Percentiles rank a stretch among this genome's conserved stretches.
Conservation (phyloP, 805 yeast genomes). For the Ascoidea asiatica region DNA sequence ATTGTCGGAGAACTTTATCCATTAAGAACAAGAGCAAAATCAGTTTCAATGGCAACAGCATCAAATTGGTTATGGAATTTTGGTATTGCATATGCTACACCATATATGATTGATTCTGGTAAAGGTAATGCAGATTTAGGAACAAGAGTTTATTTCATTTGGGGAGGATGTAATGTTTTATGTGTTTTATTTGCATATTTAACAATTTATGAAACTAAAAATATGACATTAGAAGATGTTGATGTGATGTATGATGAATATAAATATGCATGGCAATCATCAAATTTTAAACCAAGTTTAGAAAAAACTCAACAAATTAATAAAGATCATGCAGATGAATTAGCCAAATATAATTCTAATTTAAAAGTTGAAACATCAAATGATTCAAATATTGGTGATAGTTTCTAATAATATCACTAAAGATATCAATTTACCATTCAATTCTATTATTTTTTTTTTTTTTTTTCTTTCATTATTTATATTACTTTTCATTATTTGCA, state of each 20-base stretch:
- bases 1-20: conserved; percentile 49
- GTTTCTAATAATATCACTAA: no score
- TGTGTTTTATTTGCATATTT: conserved; percentile 44
- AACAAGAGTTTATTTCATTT: conserved; percentile 53
- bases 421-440: no score
- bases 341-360: no score
- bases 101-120: conserved; percentile 54
- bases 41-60: conserved; percentile 57
- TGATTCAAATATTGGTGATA: no score
- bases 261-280: conserved; percentile 21
- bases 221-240: conserved; percentile 53
- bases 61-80: conserved; percentile 74
- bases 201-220: conserved; percentile 52
- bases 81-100: conserved; percentile 60
- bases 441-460: no score
- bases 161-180: conserved; percentile 57
- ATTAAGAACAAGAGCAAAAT: conserved; percentile 60
- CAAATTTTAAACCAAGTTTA: conserved; percentile 18
- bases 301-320: no score
- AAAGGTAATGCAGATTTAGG: conserved; percentile 46
- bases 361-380: no score
- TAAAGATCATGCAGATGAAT: no score
- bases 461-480: no score
- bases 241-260: conserved; percentile 36
- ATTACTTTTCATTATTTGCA: no score